These are phyloP conservation scores for Multifurca ochricompacta DNA, from an alignment of 768 basidiomycete genomes.

Conservation along the genomic window DNA sequence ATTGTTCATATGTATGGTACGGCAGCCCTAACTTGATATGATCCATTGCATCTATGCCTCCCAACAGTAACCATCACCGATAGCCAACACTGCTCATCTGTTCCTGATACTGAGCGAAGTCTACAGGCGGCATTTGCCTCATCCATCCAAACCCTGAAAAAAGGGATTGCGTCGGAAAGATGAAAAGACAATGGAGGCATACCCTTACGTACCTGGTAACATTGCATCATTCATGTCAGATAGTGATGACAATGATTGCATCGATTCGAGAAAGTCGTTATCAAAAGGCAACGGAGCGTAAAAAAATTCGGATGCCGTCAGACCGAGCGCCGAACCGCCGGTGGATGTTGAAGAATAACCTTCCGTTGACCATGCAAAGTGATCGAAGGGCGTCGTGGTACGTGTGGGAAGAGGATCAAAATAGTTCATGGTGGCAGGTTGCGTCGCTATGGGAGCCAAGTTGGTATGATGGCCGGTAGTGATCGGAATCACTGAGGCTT, in stretches of 20 bases:
- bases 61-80: not conserved
- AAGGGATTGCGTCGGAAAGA: not conserved
- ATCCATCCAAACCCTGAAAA: slow-evolving; percentile 18
- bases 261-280: slow-evolving; percentile 17
- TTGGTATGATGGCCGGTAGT: not conserved
- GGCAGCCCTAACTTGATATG: too few relatives aligned
- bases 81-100: not conserved
- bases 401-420: slow-evolving; percentile 19
- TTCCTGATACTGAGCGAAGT: slow-evolving; percentile 4
- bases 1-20: too few relatives aligned
- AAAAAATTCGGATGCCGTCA: slow-evolving; percentile 19
- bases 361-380: slow-evolving; percentile 10
- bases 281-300: slow-evolving; percentile 19
- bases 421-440: not conserved
- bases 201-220: slow-evolving; percentile 15
- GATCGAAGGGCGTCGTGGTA: slow-evolving; percentile 16
- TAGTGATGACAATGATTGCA: slow-evolving; percentile 16
- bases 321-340: slow-evolving; percentile 4
- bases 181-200: not conserved
- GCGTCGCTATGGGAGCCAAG: not conserved
- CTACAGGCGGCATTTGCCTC: slow-evolving; percentile 18
- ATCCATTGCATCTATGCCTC: too few relatives aligned
- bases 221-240: slow-evolving; percentile 5
- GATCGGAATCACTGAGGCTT: not conserved
- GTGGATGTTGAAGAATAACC: not conserved